Conservation (phyloP, 176 grass and related monocot genomes). For the Oryza longistaminata region DNA sequence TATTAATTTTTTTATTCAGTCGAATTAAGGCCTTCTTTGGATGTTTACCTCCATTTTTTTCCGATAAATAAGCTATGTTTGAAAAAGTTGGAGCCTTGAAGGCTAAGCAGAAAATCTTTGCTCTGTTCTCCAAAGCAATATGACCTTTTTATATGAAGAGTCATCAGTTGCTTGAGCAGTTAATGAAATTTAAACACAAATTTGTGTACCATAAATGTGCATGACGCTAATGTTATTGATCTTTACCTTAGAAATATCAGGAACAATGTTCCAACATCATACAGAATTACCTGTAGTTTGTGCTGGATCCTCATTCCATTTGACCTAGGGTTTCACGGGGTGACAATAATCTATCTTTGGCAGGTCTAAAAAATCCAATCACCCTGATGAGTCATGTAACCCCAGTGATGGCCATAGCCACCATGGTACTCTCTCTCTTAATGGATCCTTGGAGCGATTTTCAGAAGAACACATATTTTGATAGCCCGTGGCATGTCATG, state of each 20-base stretch:
- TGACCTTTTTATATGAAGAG: background rate
- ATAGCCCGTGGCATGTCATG: slow-evolving; percentile 79
- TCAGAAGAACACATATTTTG: slow-evolving; percentile 78
- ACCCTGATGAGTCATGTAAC: slow-evolving; percentile 96
- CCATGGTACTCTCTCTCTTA: slow-evolving; percentile 82
- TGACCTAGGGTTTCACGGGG: background rate
- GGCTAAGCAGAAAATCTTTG: slow-evolving; percentile 1
- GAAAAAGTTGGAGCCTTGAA: slow-evolving; percentile 10
- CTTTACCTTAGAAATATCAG: slow-evolving; percentile 33
- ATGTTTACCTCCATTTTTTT: background rate
- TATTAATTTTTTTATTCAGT: slow-evolving; percentile 1
- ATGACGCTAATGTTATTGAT: background rate
- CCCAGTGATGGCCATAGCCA: slow-evolving; percentile 89
- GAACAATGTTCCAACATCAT: slow-evolving; percentile 5
- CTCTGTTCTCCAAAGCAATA: background rate
- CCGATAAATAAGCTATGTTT: background rate
- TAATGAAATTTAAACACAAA: slow-evolving; percentile 24
- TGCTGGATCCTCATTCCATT: slow-evolving; percentile 11
- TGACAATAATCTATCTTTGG: slow-evolving; percentile 27
- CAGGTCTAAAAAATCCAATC: slow-evolving; percentile 97
- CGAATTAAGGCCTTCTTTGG: slow-evolving; percentile 3
- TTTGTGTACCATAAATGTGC: background rate
- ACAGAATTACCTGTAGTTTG: slow-evolving; percentile 21
- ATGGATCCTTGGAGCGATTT: slow-evolving; percentile 97
- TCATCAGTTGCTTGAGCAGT: slow-evolving; percentile 4